Base-by-base conservation (phyloP, 1,139 yeast genomes). In the Debaryomyces fabryi region DNA sequence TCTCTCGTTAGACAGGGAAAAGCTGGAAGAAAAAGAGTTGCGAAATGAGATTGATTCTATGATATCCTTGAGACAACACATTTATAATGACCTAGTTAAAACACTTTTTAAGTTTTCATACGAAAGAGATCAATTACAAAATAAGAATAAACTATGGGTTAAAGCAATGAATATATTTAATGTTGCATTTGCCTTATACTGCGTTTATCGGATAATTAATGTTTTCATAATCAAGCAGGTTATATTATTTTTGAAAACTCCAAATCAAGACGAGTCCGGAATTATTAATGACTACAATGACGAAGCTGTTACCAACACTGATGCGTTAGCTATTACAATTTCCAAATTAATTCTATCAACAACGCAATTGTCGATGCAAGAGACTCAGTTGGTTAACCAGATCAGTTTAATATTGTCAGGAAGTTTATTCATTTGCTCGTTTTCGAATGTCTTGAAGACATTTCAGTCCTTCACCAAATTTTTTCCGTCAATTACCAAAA, bases 331-430 rank as follows among this genome's bases (percentile, higher is more conserved):
- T 0, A 79, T 81, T n/a, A 82, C 91, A 0, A 52, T 86, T 23
- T 83, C 89, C 3, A 82, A 79, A 47, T 47, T 82, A n/a, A 57
- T 73, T 16, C 53, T 62, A 34, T 56, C 71, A 2, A 59, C 54
- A 47, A 71, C 54, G 49, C 54, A 63, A 57, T 46, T 67, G 52
- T 58, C 76, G 47, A 52, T 69, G 42, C 56, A 75, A 51, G 74
- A 82, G 46, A 81, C 81, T 12, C 83, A 82, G 40, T 70, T 87
- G 58, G 77, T 85, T 6, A 81, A 81, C 48, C 88, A 82, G 58
- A 75, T 87, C 42, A 83, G 91, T 27, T 78, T 88, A 54, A 59
- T 82, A 6, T 59, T 88, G 32, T 83, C 92, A 1, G 85, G 89
- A 2, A 74, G 83, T 30, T 71, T 88, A 52, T 87, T 88, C 55